Conservation (phyloP, 306 rosid genomes). For the Gillenia trifoliata region DNA sequence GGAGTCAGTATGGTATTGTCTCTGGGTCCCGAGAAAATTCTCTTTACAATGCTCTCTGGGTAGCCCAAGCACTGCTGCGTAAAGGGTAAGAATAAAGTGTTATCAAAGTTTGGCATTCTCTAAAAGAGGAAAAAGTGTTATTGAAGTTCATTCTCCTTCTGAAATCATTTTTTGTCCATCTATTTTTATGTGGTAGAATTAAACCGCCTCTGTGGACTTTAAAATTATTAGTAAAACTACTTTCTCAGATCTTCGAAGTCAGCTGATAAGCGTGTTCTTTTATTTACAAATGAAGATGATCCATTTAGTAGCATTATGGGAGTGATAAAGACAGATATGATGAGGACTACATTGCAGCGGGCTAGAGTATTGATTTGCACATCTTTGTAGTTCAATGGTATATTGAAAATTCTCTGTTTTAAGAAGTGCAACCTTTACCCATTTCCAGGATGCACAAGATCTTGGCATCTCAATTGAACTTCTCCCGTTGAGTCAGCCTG, state of each 20-base stretch:
- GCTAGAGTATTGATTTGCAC: conserved; percentile 55
- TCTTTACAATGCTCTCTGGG: conserved; percentile 91
- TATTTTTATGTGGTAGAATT: background rate
- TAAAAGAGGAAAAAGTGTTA: background rate
- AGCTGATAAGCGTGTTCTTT: conserved; percentile 71
- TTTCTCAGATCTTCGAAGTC: conserved; percentile 69
- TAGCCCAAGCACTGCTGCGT: conserved; percentile 84
- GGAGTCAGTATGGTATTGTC: conserved; percentile 70
- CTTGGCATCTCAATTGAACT: conserved; percentile 86
- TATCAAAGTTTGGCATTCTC: background rate
- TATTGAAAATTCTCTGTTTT: conserved; percentile 2
- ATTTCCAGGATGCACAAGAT: conserved; percentile 78
- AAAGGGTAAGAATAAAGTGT: conserved; percentile 54
- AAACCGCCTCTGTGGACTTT: conserved; percentile 5
- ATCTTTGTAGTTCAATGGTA: conserved; percentile 1
- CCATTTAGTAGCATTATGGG: conserved; percentile 77
- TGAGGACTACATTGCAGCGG: conserved; percentile 81
- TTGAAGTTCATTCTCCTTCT: background rate
- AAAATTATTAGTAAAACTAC: conserved; percentile 7
- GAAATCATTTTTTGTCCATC: background rate
- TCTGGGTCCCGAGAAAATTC: conserved; percentile 79
- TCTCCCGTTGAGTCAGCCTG: conserved; percentile 68
- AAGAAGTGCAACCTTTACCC: conserved; percentile 9
- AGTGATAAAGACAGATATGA: conserved; percentile 69
- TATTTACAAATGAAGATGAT: conserved; percentile 92